Base-by-base conservation (phyloP, 345 rosid species). In the Salix viminalis region DNA sequence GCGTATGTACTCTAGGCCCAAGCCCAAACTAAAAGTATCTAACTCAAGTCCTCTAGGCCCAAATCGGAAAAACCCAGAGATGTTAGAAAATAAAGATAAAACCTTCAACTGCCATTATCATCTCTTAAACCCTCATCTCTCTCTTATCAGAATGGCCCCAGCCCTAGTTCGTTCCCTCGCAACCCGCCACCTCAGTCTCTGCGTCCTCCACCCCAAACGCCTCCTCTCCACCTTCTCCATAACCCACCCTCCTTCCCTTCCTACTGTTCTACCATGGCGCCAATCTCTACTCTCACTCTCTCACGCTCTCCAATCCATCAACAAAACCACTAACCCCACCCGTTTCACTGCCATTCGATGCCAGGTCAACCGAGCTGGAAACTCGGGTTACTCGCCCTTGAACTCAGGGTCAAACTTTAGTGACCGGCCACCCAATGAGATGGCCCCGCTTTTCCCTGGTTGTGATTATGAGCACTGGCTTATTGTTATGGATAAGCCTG, bases 381-480 rank as follows among this genome's bases (percentile, higher is more conserved):
- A 77, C 81, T 85, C 95, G 0, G 76, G 90, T 15, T 96, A 96
- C 88, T 92, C 98, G 7, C 98, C 98, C 7, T 85, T 96, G 67
- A 96, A 92, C 79, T 90, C 97, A 8, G 91, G 95, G 36, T 92
- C 97, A 9, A 94, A 91, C 85, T 91, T 89, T 82, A 92, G 97
- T 72, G 96, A 96, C 85, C 88, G 98, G 9, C 98, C 97, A 4
- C 97, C 98, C 39, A 94, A 92, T 42, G 98, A 96, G 78, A 94
- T 93, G 98, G 90, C 96, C 5, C 97, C 97, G 13, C 91, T 94
- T 70, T 96, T 96, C 60, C 95, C 97, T 0, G 98, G 98, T 0
- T 94, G 98, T 69, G 99, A 96, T 65, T 96, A 94, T 69, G 85
- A 91, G 80, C 99, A 94, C 84, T 96, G 98, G 98, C 98, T 96